Conservation (phyloP, 345 rosid genomes). For the Melaleuca alternifolia region DNA sequence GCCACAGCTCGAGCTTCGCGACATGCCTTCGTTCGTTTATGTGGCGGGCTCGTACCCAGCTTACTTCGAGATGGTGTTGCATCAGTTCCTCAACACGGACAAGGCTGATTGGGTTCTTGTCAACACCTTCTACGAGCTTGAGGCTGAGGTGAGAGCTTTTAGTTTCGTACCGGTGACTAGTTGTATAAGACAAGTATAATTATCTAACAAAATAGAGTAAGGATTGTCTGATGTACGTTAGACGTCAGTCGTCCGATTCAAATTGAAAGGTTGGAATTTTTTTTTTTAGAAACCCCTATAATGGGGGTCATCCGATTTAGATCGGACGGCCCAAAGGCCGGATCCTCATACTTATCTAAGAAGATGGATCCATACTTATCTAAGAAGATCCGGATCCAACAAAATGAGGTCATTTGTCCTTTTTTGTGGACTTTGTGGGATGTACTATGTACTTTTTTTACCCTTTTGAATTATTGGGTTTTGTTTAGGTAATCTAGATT, state of each 20-base stretch:
- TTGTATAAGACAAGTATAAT: not conserved
- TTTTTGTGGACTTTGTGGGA: not conserved
- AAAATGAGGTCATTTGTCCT: not conserved
- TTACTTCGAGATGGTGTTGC: slow-evolving; percentile 36
- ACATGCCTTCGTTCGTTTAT: slow-evolving; percentile 46
- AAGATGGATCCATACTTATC: too few species aligned
- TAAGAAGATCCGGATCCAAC: too few species aligned
- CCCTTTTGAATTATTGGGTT: not conserved
- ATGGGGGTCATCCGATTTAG: too few species aligned
- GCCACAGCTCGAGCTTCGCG: slow-evolving; percentile 33
- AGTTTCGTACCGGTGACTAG: not conserved
- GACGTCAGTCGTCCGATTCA: too few species aligned
- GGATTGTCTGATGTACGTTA: too few species aligned
- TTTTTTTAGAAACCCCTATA: too few species aligned
- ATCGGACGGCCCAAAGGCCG: too few species aligned
- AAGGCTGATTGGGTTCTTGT: slow-evolving; percentile 36
- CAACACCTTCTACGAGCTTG: slow-evolving; percentile 35
- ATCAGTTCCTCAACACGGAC: slow-evolving; percentile 36
- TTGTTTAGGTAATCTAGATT: not conserved
- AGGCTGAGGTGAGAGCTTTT: slow-evolving; percentile 20
- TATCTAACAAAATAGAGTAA: too few species aligned
- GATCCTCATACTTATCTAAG: too few species aligned
- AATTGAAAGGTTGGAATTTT: too few species aligned
- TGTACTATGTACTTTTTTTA: not conserved
- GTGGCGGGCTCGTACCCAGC: slow-evolving; percentile 37